Percentiles rank a stretch among this genome's conserved stretches.
phyloP scores from a whole-genome alignment of 2,329 filamentous ascomycete genomes.

The Aschersonia sp. region DNA sequence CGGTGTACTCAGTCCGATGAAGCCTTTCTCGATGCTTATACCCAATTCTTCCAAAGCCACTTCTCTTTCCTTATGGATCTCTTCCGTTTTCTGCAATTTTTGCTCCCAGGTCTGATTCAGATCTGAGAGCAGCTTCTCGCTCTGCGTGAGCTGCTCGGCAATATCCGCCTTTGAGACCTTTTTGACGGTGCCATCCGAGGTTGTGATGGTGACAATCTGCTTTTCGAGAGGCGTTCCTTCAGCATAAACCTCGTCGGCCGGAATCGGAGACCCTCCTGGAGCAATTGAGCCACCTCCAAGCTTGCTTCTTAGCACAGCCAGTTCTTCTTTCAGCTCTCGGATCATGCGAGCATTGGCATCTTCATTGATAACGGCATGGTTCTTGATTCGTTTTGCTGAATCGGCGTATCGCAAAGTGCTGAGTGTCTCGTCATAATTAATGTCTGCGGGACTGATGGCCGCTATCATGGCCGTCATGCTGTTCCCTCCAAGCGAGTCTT shows the following conservation, averaged over 20 bases:
- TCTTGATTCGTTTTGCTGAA: slow-evolving; percentile 98
- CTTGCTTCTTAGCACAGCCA: slow-evolving; percentile 75
- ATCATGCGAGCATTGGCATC: slow-evolving; percentile 99
- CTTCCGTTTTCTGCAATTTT: slow-evolving; percentile 86
- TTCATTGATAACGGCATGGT: slow-evolving; percentile 97
- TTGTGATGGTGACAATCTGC: slow-evolving; percentile 90
- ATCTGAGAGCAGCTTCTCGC: slow-evolving; percentile 89
- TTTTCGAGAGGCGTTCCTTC: slow-evolving; percentile 86
- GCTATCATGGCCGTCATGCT: slow-evolving; percentile 99
- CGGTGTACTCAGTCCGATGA: slow-evolving; percentile 84
- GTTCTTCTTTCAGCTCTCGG: slow-evolving; percentile 88
- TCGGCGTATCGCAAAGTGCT: slow-evolving; percentile 94
- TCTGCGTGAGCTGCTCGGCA: slow-evolving; percentile 88
- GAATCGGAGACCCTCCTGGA: slow-evolving; percentile 32
- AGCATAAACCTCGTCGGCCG: slow-evolving; percentile 73
- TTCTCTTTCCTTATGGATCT: slow-evolving; percentile 95
- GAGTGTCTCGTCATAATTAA: slow-evolving; percentile 96
- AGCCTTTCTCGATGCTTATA: slow-evolving; percentile 98
- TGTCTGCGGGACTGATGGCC: slow-evolving; percentile 93
- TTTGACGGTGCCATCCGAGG: slow-evolving; percentile 72
- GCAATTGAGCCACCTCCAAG: slow-evolving; percentile 43
- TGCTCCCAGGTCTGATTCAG: slow-evolving; percentile 99
- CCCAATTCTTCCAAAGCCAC: slow-evolving; percentile 89
- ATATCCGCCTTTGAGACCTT: slow-evolving; percentile 98
- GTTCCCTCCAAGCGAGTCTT: slow-evolving; percentile 94